Conservation (phyloP, 2,329 filamentous ascomycete species). For the Acrocalymma vagum region DNA sequence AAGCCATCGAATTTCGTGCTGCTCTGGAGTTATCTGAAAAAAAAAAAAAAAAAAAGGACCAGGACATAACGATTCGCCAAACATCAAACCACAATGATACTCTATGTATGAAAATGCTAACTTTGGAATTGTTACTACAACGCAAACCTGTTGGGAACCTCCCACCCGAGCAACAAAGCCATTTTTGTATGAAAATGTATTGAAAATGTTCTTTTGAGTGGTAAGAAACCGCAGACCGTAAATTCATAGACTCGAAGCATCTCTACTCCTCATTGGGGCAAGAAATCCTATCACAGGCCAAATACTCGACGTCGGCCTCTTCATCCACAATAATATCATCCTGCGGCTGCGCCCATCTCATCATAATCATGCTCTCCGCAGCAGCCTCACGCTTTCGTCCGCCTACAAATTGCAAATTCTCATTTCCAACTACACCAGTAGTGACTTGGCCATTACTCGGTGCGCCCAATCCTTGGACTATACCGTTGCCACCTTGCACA, state of each 20-base stretch:
- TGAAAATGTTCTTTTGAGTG: too few relatives aligned
- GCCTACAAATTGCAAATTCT: constrained; percentile 53
- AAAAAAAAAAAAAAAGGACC: too few relatives aligned
- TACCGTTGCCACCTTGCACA: constrained; percentile 62
- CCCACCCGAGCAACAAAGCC: too few relatives aligned
- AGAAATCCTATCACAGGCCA: constrained; percentile 34
- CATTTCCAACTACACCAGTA: constrained; percentile 59
- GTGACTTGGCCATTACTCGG: constrained; percentile 55
- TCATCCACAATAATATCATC: constrained; percentile 24
- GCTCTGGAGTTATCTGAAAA: too few relatives aligned
- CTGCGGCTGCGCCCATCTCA: constrained; percentile 36
- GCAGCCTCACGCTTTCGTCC: constrained; percentile 31
- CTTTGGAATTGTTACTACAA: constrained; percentile 3
- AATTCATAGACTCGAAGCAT: too few relatives aligned
- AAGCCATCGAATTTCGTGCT: too few relatives aligned
- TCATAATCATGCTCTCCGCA: constrained; percentile 34
- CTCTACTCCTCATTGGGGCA: too few relatives aligned
- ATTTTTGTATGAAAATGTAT: too few relatives aligned
- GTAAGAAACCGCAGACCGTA: constrained; percentile 5
- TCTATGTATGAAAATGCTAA: background rate
- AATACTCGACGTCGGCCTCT: constrained; percentile 24
- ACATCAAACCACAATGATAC: background rate
- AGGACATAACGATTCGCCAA: background rate
- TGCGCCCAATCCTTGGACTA: constrained; percentile 57
- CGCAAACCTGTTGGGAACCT: too few relatives aligned